phyloP scores from a whole-genome alignment of 768 basidiomycete species.

The Harrya chromipes region DNA sequence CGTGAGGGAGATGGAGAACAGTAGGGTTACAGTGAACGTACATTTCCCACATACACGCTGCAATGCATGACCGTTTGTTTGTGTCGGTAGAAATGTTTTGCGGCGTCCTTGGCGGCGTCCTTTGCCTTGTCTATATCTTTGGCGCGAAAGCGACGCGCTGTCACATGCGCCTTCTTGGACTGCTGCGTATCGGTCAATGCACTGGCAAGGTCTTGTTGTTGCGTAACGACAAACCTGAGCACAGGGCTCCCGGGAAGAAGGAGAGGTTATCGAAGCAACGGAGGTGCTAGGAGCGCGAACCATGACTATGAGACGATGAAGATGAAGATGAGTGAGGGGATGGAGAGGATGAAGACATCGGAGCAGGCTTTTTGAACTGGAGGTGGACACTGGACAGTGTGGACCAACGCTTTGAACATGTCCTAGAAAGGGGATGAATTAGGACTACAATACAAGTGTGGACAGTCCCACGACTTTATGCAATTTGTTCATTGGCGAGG shows the following conservation, averaged over 20 bases:
- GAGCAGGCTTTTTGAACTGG: constrained; percentile 18
- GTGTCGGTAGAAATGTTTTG: constrained; percentile 14
- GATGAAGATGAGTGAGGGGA: neutral
- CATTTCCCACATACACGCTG: constrained; percentile 61
- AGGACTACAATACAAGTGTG: neutral
- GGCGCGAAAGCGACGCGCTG: constrained; percentile 9
- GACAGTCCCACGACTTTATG: constrained; percentile 17
- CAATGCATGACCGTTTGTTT: constrained; percentile 18
- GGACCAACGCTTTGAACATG: constrained; percentile 17
- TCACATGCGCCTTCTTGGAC: constrained; percentile 7
- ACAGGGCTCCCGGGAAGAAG: neutral
- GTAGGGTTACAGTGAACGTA: constrained; percentile 31
- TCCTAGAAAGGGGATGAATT: constrained; percentile 8
- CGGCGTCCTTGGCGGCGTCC: constrained; percentile 14
- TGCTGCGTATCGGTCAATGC: neutral
- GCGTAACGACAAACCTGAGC: constrained; percentile 8
- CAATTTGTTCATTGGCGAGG: too few species aligned
- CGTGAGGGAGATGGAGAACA: neutral
- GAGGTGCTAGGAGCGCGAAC: constrained; percentile 22
- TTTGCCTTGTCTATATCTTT: constrained; percentile 16
- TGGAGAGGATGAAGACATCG: neutral
- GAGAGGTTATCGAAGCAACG: neutral
- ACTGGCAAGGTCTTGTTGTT: neutral
- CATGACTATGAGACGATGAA: constrained; percentile 12
- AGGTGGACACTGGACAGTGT: neutral